A percentile compares a stretch with the other conserved stretches of the same genome.
Conservation (phyloP, 495 filamentous ascomycete species). For the Elasticomyces elasticus region DNA sequence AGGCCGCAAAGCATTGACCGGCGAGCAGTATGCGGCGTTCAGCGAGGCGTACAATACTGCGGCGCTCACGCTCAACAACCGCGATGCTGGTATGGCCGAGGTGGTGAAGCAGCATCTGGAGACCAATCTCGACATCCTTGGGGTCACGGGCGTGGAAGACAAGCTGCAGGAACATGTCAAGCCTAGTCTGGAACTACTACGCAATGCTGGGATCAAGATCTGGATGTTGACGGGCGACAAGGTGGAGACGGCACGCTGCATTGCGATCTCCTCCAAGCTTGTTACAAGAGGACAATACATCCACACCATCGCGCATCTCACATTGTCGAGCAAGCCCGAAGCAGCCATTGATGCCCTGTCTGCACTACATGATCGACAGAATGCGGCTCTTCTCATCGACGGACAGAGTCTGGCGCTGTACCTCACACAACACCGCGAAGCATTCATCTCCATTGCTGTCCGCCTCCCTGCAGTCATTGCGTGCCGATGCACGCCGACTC, state of each 20-base stretch:
- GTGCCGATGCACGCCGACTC: constrained; percentile 92
- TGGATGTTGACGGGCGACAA: constrained; percentile 99
- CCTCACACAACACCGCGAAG: constrained; percentile 64
- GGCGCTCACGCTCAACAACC: constrained; percentile 63
- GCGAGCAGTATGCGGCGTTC: constrained; percentile 71
- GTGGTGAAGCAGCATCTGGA: constrained; percentile 77
- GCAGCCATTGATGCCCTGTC: constrained; percentile 76
- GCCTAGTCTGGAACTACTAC: constrained; percentile 81
- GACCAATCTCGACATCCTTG: constrained; percentile 77
- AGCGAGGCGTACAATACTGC: constrained; percentile 64
- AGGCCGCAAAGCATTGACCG: constrained; percentile 70
- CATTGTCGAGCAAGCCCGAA: constrained; percentile 48
- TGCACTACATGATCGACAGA: constrained; percentile 77
- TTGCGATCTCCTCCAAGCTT: constrained; percentile 87
- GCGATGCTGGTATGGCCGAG: constrained; percentile 70
- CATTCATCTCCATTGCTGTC: constrained; percentile 85
- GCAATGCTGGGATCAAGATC: constrained; percentile 98
- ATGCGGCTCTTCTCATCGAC: constrained; percentile 76
- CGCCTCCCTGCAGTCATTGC: constrained; percentile 84
- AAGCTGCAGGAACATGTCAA: constrained; percentile 93
- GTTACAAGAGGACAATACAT: constrained; percentile 94
- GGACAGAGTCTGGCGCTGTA: constrained; percentile 80
- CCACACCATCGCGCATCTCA: constrained; percentile 66
- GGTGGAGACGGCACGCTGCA: constrained; percentile 93
- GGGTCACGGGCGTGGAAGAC: constrained; percentile 96